phyloP scores from a whole-genome alignment of 805 yeast species.

The Zygosaccharomyces kombuchaensis region DNA sequence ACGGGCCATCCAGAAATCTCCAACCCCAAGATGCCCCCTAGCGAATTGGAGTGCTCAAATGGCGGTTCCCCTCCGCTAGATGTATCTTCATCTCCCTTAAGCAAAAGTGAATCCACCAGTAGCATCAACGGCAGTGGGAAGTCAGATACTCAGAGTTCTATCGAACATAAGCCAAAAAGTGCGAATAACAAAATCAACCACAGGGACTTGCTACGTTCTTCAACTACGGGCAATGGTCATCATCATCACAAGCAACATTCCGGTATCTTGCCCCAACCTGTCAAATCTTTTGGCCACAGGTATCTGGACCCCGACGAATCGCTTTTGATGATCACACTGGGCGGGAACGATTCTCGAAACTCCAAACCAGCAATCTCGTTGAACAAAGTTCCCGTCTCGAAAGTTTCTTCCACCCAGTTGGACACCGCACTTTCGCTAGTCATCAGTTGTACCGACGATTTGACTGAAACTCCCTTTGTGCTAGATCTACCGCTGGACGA shows the following conservation, averaged over 20 bases:
- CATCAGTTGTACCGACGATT: conserved; percentile 39
- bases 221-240: conserved; percentile 5
- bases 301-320: conserved; percentile 62
- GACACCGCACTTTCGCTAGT: conserved; percentile 83
- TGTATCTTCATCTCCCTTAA: not conserved
- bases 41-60: conserved; percentile 1
- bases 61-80: conserved; percentile 2
- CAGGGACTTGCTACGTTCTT: conserved; percentile 9
- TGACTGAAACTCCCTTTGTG: conserved; percentile 53
- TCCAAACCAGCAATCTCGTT: conserved; percentile 56
- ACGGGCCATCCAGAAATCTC: conserved; percentile 21
- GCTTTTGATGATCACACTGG: conserved; percentile 74
- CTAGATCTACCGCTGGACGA: conserved; percentile 83
- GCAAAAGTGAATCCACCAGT: not conserved
- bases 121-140: not conserved
- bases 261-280: conserved; percentile 40
- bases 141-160: conserved; percentile 11
- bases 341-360: conserved; percentile 75
- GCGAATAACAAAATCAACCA: conserved; percentile 7
- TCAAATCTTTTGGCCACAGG: conserved; percentile 83
- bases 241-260: conserved; percentile 9
- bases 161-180: conserved; percentile 12
- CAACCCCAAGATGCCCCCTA: conserved; percentile 19
- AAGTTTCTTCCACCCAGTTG: conserved; percentile 73
- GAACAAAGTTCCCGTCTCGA: conserved; percentile 69